Conservation (phyloP, 345 rosid genomes). For the Citrus medica region DNA sequence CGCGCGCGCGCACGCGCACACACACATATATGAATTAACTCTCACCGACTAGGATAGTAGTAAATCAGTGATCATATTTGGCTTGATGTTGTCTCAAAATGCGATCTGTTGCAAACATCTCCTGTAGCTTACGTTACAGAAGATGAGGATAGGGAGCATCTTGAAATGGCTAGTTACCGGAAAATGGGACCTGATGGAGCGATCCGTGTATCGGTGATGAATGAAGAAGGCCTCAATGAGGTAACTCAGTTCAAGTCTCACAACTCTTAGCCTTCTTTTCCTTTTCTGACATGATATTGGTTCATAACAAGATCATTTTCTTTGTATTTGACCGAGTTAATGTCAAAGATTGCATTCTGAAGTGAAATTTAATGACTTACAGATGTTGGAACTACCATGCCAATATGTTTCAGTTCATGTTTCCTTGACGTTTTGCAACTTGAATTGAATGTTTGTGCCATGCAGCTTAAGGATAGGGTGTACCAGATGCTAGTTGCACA, state of each 20-base stretch:
- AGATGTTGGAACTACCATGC: neutral
- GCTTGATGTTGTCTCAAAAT: constrained; percentile 88
- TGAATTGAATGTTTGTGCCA: constrained; percentile 8
- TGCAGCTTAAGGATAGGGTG: constrained; percentile 64
- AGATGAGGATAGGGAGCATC: constrained; percentile 38
- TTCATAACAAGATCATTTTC: neutral
- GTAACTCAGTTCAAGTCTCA: constrained; percentile 25
- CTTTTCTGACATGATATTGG: neutral
- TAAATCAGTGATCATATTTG: constrained; percentile 62
- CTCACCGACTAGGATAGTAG: no score
- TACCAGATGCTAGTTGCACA: constrained; percentile 48
- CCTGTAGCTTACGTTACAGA: constrained; percentile 56
- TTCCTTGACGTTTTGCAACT: neutral
- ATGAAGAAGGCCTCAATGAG: constrained; percentile 63
- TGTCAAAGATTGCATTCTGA: neutral
- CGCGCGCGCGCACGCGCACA: no score
- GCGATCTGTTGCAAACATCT: constrained; percentile 67
- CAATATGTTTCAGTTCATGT: constrained; percentile 1
- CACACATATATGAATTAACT: no score
- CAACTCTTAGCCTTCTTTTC: neutral
- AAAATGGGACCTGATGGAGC: constrained; percentile 72
- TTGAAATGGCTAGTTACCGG: constrained; percentile 53
- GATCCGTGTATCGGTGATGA: constrained; percentile 64
- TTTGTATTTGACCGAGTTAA: neutral
- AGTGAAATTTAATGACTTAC: neutral